These are phyloP conservation scores for Debaryomyces castellii DNA, from an alignment of 805 yeast species.

Conservation along the genomic window DNA sequence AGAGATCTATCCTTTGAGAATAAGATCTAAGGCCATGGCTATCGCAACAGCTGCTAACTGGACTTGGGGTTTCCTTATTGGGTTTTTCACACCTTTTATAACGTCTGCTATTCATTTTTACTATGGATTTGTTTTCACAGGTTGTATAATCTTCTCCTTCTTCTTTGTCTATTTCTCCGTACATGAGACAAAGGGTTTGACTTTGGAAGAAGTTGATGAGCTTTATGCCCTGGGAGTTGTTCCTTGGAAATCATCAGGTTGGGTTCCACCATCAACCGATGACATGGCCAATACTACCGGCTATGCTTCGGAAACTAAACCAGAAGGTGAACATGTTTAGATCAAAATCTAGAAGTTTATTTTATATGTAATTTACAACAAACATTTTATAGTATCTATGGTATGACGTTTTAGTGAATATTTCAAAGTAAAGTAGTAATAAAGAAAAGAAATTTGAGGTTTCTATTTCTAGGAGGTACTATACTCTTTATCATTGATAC, in stretches of 20 bases:
- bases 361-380: too few species aligned
- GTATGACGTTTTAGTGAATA: not conserved
- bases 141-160: conserved; percentile 60
- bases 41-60: conserved; percentile 65
- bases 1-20: conserved; percentile 66
- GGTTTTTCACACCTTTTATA: conserved; percentile 68
- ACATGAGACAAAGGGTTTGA: conserved; percentile 77
- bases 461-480: too few species aligned
- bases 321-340: conserved; percentile 25
- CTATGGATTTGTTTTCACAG: conserved; percentile 65
- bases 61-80: conserved; percentile 60
- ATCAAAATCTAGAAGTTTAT: too few species aligned
- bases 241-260: conserved; percentile 44
- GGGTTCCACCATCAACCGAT: conserved; percentile 48
- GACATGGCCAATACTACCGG: conserved; percentile 37
- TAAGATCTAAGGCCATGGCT: conserved; percentile 61
- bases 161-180: conserved; percentile 72
- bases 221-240: conserved; percentile 46
- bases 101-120: conserved; percentile 59
- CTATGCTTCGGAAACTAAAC: conserved; percentile 34
- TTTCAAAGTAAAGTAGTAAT: too few species aligned
- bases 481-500: too few species aligned
- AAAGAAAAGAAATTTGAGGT: too few species aligned
- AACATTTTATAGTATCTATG: too few species aligned
- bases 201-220: conserved; percentile 79